Percentiles rank a stretch among this genome's conserved stretches.
These are phyloP conservation scores for Yueomyces sinensis DNA, from an alignment of 805 yeast genomes.

Conservation along the genomic window DNA sequence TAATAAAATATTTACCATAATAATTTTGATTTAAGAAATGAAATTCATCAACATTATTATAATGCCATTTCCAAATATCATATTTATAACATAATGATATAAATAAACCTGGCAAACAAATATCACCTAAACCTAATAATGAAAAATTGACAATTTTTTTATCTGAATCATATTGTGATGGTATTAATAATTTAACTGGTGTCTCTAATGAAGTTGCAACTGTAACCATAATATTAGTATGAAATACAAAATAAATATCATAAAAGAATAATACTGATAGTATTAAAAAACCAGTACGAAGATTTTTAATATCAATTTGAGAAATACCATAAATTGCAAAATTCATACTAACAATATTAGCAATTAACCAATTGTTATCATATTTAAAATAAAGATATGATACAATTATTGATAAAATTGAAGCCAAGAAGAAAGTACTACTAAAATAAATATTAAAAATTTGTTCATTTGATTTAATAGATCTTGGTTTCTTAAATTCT, in stretches of 20 bases:
- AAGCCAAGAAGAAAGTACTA: conserved; percentile 18
- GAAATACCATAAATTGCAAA: conserved; percentile 33
- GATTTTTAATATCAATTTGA: conserved; percentile 27
- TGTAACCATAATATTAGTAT: conserved; percentile 44
- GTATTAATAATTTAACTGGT: conserved; percentile 27
- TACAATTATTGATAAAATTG: conserved; percentile 8
- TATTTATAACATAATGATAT: conserved; percentile 38
- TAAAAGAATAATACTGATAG: conserved; percentile 41
- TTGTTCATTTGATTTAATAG: conserved; percentile 20
- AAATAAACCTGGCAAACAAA: conserved; percentile 44
- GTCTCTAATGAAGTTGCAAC: conserved; percentile 40
- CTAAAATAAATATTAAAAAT: conserved; percentile 25
- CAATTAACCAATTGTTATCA: conserved; percentile 31
- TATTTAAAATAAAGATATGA: conserved; percentile 11
- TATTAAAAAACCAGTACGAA: conserved; percentile 33
- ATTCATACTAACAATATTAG: conserved; percentile 30
- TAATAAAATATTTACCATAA: conserved; percentile 32
- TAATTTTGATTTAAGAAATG: conserved; percentile 26
- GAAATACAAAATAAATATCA: conserved; percentile 57
- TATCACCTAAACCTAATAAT: conserved; percentile 50
- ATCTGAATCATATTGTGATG: conserved; percentile 3
- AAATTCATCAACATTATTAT: conserved; percentile 22
- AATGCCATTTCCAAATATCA: conserved; percentile 32
- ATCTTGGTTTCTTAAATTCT: conserved; percentile 9
- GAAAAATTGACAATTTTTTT: conserved; percentile 16